Evolutionary conservation across 2,329 filamentous ascomycete species (phyloP), one percentile per base, ranked within the genome.

Genomic region (Trichoderma atroviride): DNA sequence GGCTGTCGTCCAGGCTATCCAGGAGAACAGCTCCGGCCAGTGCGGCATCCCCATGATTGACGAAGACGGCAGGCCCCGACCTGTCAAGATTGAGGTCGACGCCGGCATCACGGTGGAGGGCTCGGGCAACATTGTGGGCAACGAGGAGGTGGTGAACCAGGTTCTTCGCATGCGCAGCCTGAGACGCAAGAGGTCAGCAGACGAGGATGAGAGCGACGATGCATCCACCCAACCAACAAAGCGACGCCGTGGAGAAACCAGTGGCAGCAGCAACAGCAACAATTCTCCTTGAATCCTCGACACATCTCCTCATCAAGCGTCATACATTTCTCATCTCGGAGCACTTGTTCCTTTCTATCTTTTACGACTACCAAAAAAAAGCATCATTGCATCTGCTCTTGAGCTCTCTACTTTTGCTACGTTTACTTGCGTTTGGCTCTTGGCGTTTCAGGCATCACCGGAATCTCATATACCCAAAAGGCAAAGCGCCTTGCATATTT

Each of bases 41-140:
- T 79, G 78, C 35, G 81, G 80, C 11, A 78, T 84, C 16, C 82
- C 82, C 47, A 83, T 85, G 83, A 80, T 83, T 52, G 81, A 84
- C 65, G 80, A 81, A 64, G 76, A 83, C 13, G 83, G 83, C 19
- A 77, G 76, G 27, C 80, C 81, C 5, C 75, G 83, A 14, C 81
- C 81, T 1, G 73, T 85, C 53, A 76, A 74, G 29, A 78, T 85
- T 37, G 76, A 80, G 31, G 79, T 88, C 14, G 80, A 82, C 27
- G 83, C 85, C 2, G 82, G 83, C 19, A 72, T 86, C 24, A 80
- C 77, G 10, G 78, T 86, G 19, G 76, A 82, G 47, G 84, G 85
- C 0, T 72, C 76, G 2, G 77, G 78, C 13, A 87, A 87, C 64
- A 72, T 85, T 14, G 72, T 86, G 6, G 84, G 83, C 27, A 77